These are phyloP conservation scores for Lactarius quietus DNA, from an alignment of 768 basidiomycete genomes.

Conservation along the genomic window DNA sequence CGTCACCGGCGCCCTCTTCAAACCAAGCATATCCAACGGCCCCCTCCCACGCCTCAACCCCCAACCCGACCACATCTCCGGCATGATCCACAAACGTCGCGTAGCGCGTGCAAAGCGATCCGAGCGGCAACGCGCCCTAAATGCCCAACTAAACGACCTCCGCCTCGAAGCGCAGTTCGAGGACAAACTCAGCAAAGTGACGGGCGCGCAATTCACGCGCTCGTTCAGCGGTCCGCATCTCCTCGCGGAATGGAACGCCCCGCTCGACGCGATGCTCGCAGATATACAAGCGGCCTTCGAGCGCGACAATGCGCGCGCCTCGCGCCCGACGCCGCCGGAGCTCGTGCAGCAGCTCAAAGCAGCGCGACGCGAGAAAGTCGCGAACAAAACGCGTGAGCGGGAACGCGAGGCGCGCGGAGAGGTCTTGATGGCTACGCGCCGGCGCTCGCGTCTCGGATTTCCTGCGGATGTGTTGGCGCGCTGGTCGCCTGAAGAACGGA, in stretches of 20 bases:
- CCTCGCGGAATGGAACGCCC: constrained; percentile 36
- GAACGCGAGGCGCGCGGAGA: constrained; percentile 65
- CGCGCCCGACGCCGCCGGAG: constrained; percentile 43
- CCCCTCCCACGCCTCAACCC: constrained; percentile 79
- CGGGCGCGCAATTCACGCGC: constrained; percentile 15
- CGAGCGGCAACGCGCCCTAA: constrained; percentile 34
- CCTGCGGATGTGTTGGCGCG: constrained; percentile 56
- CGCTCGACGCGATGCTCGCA: constrained; percentile 32
- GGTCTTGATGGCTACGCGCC: constrained; percentile 45
- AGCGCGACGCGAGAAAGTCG: constrained; percentile 57
- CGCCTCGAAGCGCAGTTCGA: constrained; percentile 41
- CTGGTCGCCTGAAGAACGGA: constrained; percentile 48
- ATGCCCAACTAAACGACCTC: constrained; percentile 36
- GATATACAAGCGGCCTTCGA: constrained; percentile 36
- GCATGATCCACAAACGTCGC: constrained; percentile 60
- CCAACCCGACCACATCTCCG: constrained; percentile 67
- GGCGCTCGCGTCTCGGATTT: constrained; percentile 50
- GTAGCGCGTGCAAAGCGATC: constrained; percentile 44
- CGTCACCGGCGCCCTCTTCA: constrained; percentile 68
- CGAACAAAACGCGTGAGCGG: constrained; percentile 61
- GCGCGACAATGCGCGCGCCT: constrained; percentile 35
- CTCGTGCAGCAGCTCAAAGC: constrained; percentile 47
- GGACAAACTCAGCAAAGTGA: constrained; percentile 23
- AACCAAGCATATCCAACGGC: constrained; percentile 54
- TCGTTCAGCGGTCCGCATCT: constrained; percentile 28